phyloP scores from a whole-genome alignment of 2,329 filamentous ascomycete genomes.

The Helminthosporium solani region DNA sequence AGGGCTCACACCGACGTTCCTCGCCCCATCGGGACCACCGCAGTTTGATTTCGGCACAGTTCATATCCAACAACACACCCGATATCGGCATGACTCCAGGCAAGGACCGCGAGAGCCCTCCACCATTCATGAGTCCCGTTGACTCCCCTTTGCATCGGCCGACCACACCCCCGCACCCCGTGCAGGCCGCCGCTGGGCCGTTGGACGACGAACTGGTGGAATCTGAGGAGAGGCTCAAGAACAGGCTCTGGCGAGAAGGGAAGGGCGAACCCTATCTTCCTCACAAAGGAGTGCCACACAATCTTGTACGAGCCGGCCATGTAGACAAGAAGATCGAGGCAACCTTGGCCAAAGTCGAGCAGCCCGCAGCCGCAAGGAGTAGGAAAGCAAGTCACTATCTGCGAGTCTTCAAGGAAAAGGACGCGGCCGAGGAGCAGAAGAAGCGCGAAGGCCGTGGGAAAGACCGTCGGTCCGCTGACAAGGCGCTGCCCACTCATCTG shows the following conservation, averaged over 20 bases:
- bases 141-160: slow-evolving; percentile 39
- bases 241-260: slow-evolving; percentile 52
- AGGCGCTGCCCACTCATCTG: slow-evolving; percentile 19
- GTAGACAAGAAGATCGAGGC: slow-evolving; percentile 66
- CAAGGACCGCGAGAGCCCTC: slow-evolving; percentile 30
- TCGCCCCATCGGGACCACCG: slow-evolving; percentile 33
- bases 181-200: slow-evolving; percentile 20
- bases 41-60: slow-evolving; percentile 32
- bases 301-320: slow-evolving; percentile 47
- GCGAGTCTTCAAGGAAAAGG: slow-evolving; percentile 65
- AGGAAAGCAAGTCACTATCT: slow-evolving; percentile 67
- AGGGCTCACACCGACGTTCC: slow-evolving; percentile 26
- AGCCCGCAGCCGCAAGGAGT: slow-evolving; percentile 57
- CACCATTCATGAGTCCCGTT: slow-evolving; percentile 42
- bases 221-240: slow-evolving; percentile 47
- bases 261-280: slow-evolving; percentile 47
- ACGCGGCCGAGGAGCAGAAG: slow-evolving; percentile 55
- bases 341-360: slow-evolving; percentile 59
- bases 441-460: slow-evolving; percentile 49
- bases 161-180: slow-evolving; percentile 27
- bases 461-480: slow-evolving; percentile 38
- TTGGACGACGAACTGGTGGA: slow-evolving; percentile 33
- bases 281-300: slow-evolving; percentile 40
- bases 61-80: slow-evolving; percentile 27
- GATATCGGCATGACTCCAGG: slow-evolving; percentile 21